phyloP scores from a whole-genome alignment of 768 basidiomycete genomes.

The Kwoniella europaea region DNA sequence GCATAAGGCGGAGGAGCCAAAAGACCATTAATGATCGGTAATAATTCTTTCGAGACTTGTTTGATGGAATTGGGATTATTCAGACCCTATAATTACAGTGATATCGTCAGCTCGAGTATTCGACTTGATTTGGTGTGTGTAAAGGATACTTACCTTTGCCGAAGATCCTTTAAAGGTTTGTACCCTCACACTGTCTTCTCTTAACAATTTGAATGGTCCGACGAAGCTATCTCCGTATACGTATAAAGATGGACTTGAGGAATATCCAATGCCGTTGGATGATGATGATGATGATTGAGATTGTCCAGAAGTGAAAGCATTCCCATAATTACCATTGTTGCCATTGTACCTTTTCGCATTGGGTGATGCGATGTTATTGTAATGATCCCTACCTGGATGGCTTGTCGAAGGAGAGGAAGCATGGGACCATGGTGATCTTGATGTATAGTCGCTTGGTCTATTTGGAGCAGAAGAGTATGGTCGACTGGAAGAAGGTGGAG shows the following conservation, averaged over 20 bases:
- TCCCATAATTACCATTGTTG: neutral
- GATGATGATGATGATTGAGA: neutral
- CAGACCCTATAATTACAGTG: conserved; percentile 36
- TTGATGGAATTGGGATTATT: conserved; percentile 52
- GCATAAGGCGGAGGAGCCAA: conserved; percentile 49
- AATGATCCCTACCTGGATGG: neutral
- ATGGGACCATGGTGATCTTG: conserved; percentile 38
- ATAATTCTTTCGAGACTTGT: conserved; percentile 42
- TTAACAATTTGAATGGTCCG: conserved; percentile 48
- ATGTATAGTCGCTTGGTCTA: neutral
- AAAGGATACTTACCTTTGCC: conserved; percentile 42
- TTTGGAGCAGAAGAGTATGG: conserved; percentile 19
- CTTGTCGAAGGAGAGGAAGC: conserved; percentile 2
- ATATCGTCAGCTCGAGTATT: conserved; percentile 2
- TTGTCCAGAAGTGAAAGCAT: conserved; percentile 1
- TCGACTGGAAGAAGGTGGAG: conserved; percentile 10
- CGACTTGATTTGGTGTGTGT: neutral
- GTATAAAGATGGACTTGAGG: conserved; percentile 27
- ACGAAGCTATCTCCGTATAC: conserved; percentile 52
- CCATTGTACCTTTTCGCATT: neutral
- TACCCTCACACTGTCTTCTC: conserved; percentile 36
- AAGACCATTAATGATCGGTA: conserved; percentile 38
- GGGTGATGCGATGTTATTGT: neutral
- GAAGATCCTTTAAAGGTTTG: conserved; percentile 51
- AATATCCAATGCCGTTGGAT: conserved; percentile 1